Conservation (phyloP, 176 grass and related monocot species). For the Hyparrhenia diplandra region DNA sequence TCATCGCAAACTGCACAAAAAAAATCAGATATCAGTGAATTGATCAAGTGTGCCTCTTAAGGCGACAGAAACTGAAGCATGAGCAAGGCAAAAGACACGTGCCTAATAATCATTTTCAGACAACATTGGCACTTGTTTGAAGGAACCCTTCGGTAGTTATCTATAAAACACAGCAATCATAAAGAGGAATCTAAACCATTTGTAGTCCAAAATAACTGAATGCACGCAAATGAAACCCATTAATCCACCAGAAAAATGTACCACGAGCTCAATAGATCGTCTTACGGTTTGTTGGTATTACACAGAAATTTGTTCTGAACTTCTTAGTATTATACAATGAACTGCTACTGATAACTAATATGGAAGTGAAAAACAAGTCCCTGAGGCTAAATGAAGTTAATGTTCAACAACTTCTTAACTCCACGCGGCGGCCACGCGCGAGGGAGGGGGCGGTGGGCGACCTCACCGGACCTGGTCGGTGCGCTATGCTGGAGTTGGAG, state of each 20-base stretch:
- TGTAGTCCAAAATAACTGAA: neutral
- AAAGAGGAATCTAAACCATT: neutral
- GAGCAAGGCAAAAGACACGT: neutral
- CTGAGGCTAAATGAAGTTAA: neutral
- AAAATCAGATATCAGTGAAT: neutral
- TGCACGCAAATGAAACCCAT: neutral
- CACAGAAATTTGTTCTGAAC: neutral
- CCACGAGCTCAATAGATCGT: too few relatives aligned
- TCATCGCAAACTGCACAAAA: slow-evolving; percentile 68
- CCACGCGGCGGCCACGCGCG: too few relatives aligned
- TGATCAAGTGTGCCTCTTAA: neutral
- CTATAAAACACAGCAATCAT: neutral
- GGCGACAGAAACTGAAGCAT: neutral
- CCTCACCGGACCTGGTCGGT: too few relatives aligned
- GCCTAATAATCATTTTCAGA: too few relatives aligned
- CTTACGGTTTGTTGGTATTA: neutral
- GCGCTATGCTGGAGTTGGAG: too few relatives aligned
- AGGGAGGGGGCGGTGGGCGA: too few relatives aligned
- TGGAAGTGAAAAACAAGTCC: neutral
- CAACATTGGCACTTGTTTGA: neutral
- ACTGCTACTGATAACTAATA: neutral
- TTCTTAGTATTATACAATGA: neutral
- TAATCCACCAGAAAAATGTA: neutral
- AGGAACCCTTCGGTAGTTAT: neutral
- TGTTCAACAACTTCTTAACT: neutral